phyloP scores from a whole-genome alignment of 1,284 basidiomycete genomes.

The Fomitopsis palustris region DNA sequence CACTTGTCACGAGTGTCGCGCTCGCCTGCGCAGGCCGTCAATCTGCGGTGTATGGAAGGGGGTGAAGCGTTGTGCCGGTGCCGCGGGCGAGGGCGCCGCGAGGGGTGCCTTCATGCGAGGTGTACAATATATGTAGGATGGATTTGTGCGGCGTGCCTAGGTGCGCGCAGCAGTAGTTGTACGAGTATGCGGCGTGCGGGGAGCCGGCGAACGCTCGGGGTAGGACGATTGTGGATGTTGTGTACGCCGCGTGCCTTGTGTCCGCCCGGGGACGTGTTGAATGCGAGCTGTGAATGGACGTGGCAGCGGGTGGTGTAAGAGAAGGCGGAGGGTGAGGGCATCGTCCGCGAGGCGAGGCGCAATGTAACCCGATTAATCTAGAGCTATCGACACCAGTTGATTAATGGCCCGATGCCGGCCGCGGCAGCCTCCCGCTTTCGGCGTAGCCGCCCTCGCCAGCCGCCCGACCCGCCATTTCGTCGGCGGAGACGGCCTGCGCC shows the following conservation, averaged over 20 bases:
- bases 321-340: neutral
- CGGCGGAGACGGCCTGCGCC: neutral
- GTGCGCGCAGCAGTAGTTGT: neutral
- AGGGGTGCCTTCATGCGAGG: neutral
- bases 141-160: neutral
- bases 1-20: too few relatives aligned
- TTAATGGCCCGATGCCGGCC: slow-evolving; percentile 3
- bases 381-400: neutral
- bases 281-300: neutral
- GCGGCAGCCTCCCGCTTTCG: neutral
- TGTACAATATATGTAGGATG: neutral
- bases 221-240: too few relatives aligned
- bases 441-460: neutral
- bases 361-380: slow-evolving; percentile 3
- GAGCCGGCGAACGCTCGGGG: too few relatives aligned
- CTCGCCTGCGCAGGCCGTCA: neutral
- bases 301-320: neutral
- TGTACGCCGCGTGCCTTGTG: too few relatives aligned
- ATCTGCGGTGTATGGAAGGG: neutral
- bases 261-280: neutral
- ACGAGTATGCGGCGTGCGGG: neutral
- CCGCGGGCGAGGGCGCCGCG: too few relatives aligned
- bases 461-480: neutral
- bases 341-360: neutral
- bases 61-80: neutral